phyloP scores from a whole-genome alignment of 495 filamentous ascomycete species.

The Penicillium subrubescens region DNA sequence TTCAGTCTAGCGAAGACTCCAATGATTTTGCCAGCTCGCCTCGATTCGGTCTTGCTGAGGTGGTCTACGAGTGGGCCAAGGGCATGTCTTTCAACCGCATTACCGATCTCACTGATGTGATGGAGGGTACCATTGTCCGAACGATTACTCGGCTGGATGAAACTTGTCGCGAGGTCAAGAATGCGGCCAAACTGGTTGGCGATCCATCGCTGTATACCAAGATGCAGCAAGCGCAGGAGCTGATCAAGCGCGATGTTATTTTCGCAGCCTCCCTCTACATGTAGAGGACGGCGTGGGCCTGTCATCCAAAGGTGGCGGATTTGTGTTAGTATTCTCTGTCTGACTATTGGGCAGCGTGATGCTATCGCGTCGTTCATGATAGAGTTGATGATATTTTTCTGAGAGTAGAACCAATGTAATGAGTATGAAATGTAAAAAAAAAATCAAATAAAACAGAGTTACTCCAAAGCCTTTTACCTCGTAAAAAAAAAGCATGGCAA shows the following conservation, averaged over 20 bases:
- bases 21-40: slow-evolving; percentile 89
- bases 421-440: not conserved
- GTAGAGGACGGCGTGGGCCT: slow-evolving; percentile 29
- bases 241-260: slow-evolving; percentile 95
- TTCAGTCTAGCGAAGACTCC: slow-evolving; percentile 81
- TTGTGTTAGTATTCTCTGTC: not conserved
- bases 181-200: slow-evolving; percentile 93
- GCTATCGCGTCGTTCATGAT: not conserved
- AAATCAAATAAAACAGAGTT: too few relatives aligned
- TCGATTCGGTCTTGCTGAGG: slow-evolving; percentile 91
- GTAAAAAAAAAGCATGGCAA: not conserved
- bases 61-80: slow-evolving; percentile 97
- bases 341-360: slow-evolving; percentile 5
- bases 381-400: not conserved
- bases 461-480: not conserved
- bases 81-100: slow-evolving; percentile 99
- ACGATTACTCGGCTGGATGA: slow-evolving; percentile 92
- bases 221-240: slow-evolving; percentile 94
- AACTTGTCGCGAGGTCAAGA: slow-evolving; percentile 96
- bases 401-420: not conserved
- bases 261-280: slow-evolving; percentile 87
- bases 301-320: not conserved
- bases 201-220: slow-evolving; percentile 91
- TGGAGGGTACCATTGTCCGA: slow-evolving; percentile 94
- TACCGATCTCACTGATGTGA: slow-evolving; percentile 92